phyloP scores from a whole-genome alignment of 2,329 filamentous ascomycete genomes.

The Penicillium sp. region DNA sequence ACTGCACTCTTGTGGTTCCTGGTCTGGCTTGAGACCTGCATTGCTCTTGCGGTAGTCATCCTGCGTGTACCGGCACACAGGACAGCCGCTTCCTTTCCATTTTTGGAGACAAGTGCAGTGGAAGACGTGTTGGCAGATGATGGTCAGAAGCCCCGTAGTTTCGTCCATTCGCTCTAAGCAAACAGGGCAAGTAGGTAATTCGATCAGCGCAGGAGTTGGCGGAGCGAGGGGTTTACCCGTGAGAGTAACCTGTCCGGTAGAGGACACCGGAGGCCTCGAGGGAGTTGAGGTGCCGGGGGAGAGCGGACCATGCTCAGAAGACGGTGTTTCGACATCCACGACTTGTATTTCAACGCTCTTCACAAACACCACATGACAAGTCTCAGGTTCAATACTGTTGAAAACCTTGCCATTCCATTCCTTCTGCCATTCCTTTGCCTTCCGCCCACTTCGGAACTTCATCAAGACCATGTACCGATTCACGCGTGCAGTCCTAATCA shows the following conservation, averaged over 20 bases:
- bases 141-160: slow-evolving; percentile 89
- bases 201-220: slow-evolving; percentile 80
- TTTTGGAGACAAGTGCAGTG: slow-evolving; percentile 95
- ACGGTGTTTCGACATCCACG: slow-evolving; percentile 46
- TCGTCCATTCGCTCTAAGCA: slow-evolving; percentile 98
- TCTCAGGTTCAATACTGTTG: slow-evolving; percentile 90
- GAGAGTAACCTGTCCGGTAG: slow-evolving; percentile 44
- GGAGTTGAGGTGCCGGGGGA: slow-evolving; percentile 39
- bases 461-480: slow-evolving; percentile 95
- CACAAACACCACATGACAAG: slow-evolving; percentile 92
- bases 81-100: slow-evolving; percentile 91
- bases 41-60: slow-evolving; percentile 50
- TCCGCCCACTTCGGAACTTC: slow-evolving; percentile 77
- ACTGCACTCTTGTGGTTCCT: slow-evolving; percentile 60
- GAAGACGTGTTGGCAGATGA: slow-evolving; percentile 95
- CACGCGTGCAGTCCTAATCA: slow-evolving; percentile 84
- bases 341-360: slow-evolving; percentile 84
- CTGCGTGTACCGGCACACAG: slow-evolving; percentile 88
- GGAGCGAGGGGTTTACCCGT: slow-evolving; percentile 64
- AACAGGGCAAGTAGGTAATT: slow-evolving; percentile 92
- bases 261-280: slow-evolving; percentile 27
- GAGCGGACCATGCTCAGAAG: slow-evolving; percentile 58
- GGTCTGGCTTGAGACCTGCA: slow-evolving; percentile 59
- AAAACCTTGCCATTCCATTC: slow-evolving; percentile 93
- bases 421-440: slow-evolving; percentile 75